phyloP scores from a whole-genome alignment of 129 eudicot genomes.

The Artemisia argyi region DNA sequence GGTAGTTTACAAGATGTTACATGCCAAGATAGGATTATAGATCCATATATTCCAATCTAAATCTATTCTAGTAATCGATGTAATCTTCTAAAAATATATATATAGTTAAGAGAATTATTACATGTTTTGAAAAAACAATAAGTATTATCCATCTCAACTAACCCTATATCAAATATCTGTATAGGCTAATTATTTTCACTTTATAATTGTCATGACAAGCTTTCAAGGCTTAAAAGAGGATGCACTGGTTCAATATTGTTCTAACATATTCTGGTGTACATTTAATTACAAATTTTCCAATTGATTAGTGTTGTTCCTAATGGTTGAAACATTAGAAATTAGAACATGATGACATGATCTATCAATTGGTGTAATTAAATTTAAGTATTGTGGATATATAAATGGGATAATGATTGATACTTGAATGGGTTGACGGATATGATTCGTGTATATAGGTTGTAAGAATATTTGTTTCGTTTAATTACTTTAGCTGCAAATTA shows the following conservation, averaged over 20 bases:
- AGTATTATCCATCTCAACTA: too few species aligned
- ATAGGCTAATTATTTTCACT: not conserved
- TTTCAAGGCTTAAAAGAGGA: not conserved
- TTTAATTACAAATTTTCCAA: not conserved
- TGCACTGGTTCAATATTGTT: too few species aligned
- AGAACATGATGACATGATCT: conserved; percentile 21
- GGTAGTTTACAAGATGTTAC: too few species aligned
- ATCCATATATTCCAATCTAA: too few species aligned
- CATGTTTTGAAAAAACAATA: too few species aligned
- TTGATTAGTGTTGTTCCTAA: not conserved
- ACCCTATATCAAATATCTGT: not conserved
- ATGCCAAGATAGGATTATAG: too few species aligned
- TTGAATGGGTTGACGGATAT: not conserved
- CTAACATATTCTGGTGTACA: not conserved
- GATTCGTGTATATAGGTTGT: not conserved
- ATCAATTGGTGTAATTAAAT: not conserved
- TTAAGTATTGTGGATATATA: not conserved
- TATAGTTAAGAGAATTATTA: too few species aligned
- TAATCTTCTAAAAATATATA: too few species aligned
- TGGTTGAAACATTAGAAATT: conserved; percentile 16
- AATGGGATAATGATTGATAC: not conserved
- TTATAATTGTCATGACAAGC: not conserved
- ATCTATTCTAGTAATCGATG: too few species aligned
- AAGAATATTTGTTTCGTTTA: not conserved
- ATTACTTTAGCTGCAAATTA: not conserved